Conservation (phyloP, 176 grass and related monocot species). For the Carex myosuroides region DNA sequence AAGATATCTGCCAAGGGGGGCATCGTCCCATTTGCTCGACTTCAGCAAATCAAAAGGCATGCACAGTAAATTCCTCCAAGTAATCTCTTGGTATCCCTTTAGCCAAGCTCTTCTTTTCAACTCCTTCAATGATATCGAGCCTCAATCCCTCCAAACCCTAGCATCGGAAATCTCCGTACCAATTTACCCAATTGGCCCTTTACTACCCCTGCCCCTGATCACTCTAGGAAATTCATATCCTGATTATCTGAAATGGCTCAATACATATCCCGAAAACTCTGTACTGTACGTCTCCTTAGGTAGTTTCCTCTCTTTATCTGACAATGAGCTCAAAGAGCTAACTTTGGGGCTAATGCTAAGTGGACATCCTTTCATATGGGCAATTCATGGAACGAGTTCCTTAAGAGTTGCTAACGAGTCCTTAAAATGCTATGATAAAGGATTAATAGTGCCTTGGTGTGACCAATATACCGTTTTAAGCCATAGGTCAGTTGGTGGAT, state of each 20-base stretch:
- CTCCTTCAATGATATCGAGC: constrained; percentile 19
- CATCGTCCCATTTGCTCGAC: neutral
- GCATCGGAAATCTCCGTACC: neutral
- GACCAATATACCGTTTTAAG: constrained; percentile 18
- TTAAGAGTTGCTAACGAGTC: neutral
- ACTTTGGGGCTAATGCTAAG: neutral
- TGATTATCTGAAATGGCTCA: constrained; percentile 6
- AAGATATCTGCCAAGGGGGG: neutral
- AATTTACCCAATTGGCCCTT: constrained; percentile 20
- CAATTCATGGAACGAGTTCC: neutral
- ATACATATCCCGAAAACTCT: neutral
- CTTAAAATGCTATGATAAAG: neutral
- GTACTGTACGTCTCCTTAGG: constrained; percentile 6
- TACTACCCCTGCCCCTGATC: neutral
- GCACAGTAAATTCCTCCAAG: constrained; percentile 1
- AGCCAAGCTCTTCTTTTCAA: constrained; percentile 5
- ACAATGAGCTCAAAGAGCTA: constrained; percentile 6
- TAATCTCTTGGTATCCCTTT: constrained; percentile 24
- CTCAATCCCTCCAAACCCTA: neutral
- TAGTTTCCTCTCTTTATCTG: constrained; percentile 20
- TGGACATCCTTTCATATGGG: constrained; percentile 8
- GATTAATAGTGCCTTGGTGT: constrained; percentile 22
- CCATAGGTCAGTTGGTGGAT: constrained; percentile 18
- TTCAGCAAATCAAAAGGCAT: neutral
- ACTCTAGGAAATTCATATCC: neutral